Conservation (phyloP, 495 filamentous ascomycete genomes). For the Cercophora newfieldiana region DNA sequence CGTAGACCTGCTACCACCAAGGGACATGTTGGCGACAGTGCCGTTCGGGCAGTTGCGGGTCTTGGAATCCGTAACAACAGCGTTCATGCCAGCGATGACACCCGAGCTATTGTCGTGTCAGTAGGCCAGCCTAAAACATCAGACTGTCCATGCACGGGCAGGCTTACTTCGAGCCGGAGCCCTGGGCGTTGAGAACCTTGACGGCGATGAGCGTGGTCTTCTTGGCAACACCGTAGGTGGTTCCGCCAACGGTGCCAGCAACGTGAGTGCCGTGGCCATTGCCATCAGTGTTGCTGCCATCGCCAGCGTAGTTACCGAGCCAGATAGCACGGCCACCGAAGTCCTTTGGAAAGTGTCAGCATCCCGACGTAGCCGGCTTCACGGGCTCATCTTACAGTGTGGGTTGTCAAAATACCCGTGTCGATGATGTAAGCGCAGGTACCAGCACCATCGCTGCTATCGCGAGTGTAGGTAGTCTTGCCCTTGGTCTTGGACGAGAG, state of each 20-base stretch:
- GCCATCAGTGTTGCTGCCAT: constrained; percentile 41
- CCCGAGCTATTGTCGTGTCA: constrained; percentile 29
- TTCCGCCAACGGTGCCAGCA: constrained; percentile 23
- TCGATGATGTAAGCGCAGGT: constrained; percentile 63
- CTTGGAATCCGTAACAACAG: constrained; percentile 38
- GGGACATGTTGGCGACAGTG: constrained; percentile 55
- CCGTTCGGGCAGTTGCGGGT: constrained; percentile 45
- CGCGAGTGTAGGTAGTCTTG: constrained; percentile 60
- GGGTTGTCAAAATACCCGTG: constrained; percentile 56
- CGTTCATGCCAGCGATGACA: constrained; percentile 53
- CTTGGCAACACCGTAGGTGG: constrained; percentile 49
- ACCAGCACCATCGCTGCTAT: constrained; percentile 56
- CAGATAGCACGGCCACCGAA: constrained; percentile 11
- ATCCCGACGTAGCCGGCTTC: background rate
- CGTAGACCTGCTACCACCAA: constrained; percentile 54
- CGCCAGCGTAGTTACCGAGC: constrained; percentile 24
- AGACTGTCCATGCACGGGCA: background rate
- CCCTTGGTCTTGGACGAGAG: constrained; percentile 55
- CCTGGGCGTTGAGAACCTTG: constrained; percentile 40
- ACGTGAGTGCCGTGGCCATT: constrained; percentile 34
- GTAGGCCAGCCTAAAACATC: constrained; percentile 31
- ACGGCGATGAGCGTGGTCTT: constrained; percentile 40
- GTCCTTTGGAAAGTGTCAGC: background rate
- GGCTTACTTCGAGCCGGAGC: constrained; percentile 46
- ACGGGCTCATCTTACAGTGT: constrained; percentile 24